Conservation (phyloP, 192 early-diverging fungal species). For the Radiomyces spectabilis region DNA sequence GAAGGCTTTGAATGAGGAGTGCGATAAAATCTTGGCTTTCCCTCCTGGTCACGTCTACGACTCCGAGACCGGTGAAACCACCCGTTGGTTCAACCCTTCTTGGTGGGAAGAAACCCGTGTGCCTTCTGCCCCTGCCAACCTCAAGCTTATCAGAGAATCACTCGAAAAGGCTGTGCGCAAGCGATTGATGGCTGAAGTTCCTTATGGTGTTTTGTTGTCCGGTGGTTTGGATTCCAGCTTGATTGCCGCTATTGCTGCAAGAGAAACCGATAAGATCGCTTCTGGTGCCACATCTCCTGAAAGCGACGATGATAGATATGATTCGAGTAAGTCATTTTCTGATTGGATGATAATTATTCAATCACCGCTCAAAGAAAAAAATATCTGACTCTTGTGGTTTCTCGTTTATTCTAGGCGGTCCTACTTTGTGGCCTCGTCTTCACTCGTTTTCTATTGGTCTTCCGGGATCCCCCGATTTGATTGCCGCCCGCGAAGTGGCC, state of each 20-base stretch:
- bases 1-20: conserved; percentile 95
- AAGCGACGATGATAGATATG: conserved; percentile 54
- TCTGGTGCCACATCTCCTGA: conserved; percentile 12
- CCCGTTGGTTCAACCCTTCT: conserved; percentile 82
- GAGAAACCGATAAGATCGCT: conserved; percentile 70
- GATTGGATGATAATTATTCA: too few species aligned
- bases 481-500: conserved; percentile 84
- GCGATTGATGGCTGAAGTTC: conserved; percentile 96
- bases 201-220: conserved; percentile 91
- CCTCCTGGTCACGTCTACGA: conserved; percentile 95
- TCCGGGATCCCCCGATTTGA: conserved; percentile 86
- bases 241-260: conserved; percentile 90
- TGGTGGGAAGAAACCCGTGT: conserved; percentile 74
- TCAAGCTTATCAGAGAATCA: conserved; percentile 67
- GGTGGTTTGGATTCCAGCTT: conserved; percentile 95
- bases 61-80: conserved; percentile 65
- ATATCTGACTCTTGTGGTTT: too few species aligned
- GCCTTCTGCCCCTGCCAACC: conserved; percentile 50
- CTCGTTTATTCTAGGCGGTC: conserved; percentile 35
- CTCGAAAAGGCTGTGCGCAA: conserved; percentile 88
- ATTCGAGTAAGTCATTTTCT: conserved; percentile 39
- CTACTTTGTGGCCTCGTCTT: conserved; percentile 74
- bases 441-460: conserved; percentile 98
- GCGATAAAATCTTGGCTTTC: conserved; percentile 95
- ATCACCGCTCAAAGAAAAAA: too few species aligned